Evolutionary conservation across 2,329 filamentous ascomycete genomes (phyloP).

Genomic region (Zymoseptoria tritici): DNA sequence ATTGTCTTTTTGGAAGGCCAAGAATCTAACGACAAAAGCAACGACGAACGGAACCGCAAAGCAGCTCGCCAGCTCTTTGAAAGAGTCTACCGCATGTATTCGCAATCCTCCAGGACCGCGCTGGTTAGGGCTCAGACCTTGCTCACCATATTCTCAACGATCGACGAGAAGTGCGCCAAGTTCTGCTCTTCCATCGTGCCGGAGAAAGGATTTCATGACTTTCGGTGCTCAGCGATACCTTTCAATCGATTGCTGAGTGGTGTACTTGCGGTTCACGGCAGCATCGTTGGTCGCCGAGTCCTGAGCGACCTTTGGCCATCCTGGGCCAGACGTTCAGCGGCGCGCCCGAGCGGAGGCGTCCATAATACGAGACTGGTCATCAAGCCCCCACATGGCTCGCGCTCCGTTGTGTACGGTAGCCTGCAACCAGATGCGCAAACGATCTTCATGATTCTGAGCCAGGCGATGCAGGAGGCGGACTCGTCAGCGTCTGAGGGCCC

Average conservation of each 20-base stretch:
- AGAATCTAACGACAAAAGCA: constrained; percentile 5
- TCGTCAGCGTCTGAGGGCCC: background rate
- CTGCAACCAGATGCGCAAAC: constrained; percentile 17
- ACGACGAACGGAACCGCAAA: background rate
- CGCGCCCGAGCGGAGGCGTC: background rate
- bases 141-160: constrained; percentile 14
- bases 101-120: background rate
- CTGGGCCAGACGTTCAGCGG: constrained; percentile 6
- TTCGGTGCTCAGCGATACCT: constrained; percentile 25
- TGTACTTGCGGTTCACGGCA: constrained; percentile 45
- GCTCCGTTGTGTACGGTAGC: constrained; percentile 18
- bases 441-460: constrained; percentile 18
- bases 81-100: constrained; percentile 2
- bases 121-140: constrained; percentile 6
- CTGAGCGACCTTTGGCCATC: constrained; percentile 42
- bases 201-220: constrained; percentile 3
- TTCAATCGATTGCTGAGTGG: constrained; percentile 50
- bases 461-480: constrained; percentile 13
- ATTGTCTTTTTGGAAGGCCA: constrained; percentile 1
- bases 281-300: constrained; percentile 40
- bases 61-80: constrained; percentile 8
- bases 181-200: constrained; percentile 7
- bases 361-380: background rate
- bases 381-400: background rate
- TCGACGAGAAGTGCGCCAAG: constrained; percentile 11